phyloP scores from a whole-genome alignment of 163 green algal species.

The Scenedesmus sp. region DNA sequence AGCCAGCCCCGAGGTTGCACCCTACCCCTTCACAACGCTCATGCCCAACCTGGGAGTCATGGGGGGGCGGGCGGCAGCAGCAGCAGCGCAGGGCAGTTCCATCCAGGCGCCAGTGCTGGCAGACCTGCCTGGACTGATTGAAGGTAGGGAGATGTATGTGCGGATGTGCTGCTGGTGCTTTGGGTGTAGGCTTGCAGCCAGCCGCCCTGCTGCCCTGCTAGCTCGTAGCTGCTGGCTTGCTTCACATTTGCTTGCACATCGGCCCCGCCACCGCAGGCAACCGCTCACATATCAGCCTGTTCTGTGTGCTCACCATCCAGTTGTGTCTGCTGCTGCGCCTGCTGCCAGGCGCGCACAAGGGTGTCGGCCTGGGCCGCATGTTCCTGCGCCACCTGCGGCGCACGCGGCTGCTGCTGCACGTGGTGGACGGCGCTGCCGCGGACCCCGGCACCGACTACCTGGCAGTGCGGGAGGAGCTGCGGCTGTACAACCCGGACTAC shows the following conservation, averaged over 20 bases:
- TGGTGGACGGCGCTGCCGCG: slow-evolving; percentile 82
- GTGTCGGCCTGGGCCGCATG: slow-evolving; percentile 87
- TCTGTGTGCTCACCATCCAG: too few relatives aligned
- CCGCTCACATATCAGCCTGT: not conserved
- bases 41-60: slow-evolving; percentile 95
- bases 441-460: slow-evolving; percentile 82
- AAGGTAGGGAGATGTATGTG: slow-evolving; percentile 59
- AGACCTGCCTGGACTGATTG: slow-evolving; percentile 93
- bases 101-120: slow-evolving; percentile 74
- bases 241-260: not conserved
- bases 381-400: slow-evolving; percentile 92
- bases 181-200: not conserved
- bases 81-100: slow-evolving; percentile 18
- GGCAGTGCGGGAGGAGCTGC: slow-evolving; percentile 84
- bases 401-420: slow-evolving; percentile 84
- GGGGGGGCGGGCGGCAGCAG: not conserved
- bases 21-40: slow-evolving; percentile 96
- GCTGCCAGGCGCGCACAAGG: slow-evolving; percentile 72
- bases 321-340: not conserved
- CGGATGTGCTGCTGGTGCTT: not conserved
- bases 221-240: not conserved
- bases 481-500: slow-evolving; percentile 96
- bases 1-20: slow-evolving; percentile 79
- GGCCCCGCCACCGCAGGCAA: not conserved
- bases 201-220: not conserved